Base-by-base conservation (phyloP, 371 early-diverging fungal genomes). In the Mycotypha africana region DNA sequence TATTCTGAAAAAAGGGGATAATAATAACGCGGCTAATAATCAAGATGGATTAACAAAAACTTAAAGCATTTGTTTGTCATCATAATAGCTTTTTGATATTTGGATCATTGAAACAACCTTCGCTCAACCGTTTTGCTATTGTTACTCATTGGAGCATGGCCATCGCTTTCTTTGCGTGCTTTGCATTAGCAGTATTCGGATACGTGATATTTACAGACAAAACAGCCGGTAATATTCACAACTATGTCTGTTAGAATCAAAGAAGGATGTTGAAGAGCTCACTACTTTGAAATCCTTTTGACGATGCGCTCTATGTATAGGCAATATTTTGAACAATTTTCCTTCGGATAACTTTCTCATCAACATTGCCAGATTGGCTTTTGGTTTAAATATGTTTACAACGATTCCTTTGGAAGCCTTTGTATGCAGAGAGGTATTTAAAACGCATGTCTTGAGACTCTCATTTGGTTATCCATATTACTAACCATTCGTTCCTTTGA, bases 311-410 rank as follows among this genome's bases (percentile, higher is more conserved):
- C 4, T 42, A 78, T n/a, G 78, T n/a, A 11, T 33, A 33, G 34
- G 86, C 56, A 90, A 90, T 50, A 82, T 90, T 16, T 58, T 90
- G 23, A 89, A 88, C 61, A 88, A 87, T 59, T 88, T 90, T 44
- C 79, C 88, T 2, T 71, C 75, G 12, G 79, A 85, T 53, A 78
- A 81, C 47, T 44, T 77, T 17, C 58, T 87, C 16, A 88, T 88
- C 57, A 89, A 88, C 55, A 70, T 89, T 38, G 88, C 89, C 6
- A 78, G 90, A 4, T 71, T 88, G 40, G 80, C 84, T 30, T 88
- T 90, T 58, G 89, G 86, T 7, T 68, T 90, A 31, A 86, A 87
- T 62, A 87, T 90, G 89, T 86, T 88, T 43, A 84, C 88, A 1
- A 89, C 90, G 7, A 67, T 86, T 23, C 89, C 86, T 1, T 60